These are phyloP conservation scores for Penicillium bialowiezense DNA, from an alignment of 495 filamentous ascomycete genomes.

Conservation along the genomic window DNA sequence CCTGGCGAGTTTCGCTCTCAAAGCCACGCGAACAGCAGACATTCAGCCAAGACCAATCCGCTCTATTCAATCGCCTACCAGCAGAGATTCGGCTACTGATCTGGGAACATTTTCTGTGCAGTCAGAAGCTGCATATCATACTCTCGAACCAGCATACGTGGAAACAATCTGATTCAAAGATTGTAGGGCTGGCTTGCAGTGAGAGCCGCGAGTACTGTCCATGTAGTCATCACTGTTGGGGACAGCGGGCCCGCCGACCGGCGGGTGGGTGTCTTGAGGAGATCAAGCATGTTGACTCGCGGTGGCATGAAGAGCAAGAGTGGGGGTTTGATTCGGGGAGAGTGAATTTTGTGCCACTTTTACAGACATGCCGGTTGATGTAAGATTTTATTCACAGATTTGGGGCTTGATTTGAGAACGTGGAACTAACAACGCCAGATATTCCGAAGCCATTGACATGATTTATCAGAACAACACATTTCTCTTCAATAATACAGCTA, in stretches of 20 bases:
- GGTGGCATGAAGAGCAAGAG: background rate
- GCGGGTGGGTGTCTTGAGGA: background rate
- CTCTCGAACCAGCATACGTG: background rate
- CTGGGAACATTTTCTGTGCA: slow-evolving; percentile 1
- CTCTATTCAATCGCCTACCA: background rate
- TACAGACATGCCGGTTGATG: background rate
- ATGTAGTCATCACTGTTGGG: slow-evolving; percentile 1
- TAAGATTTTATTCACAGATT: too few species aligned
- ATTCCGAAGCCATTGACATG: background rate
- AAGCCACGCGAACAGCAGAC: background rate
- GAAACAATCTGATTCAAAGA: background rate
- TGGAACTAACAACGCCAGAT: background rate
- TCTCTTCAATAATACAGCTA: background rate
- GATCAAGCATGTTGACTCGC: background rate
- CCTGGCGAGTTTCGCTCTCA: background rate
- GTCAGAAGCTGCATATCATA: background rate
- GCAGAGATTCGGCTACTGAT: background rate
- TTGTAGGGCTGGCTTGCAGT: background rate
- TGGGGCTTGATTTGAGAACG: too few species aligned
- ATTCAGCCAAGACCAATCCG: background rate
- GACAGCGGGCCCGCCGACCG: background rate
- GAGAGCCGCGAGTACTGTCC: background rate
- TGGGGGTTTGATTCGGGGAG: background rate
- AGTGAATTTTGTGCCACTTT: background rate
- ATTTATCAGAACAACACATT: background rate